Conservation (phyloP, 257 asterid species). For the Striga asiatica region DNA sequence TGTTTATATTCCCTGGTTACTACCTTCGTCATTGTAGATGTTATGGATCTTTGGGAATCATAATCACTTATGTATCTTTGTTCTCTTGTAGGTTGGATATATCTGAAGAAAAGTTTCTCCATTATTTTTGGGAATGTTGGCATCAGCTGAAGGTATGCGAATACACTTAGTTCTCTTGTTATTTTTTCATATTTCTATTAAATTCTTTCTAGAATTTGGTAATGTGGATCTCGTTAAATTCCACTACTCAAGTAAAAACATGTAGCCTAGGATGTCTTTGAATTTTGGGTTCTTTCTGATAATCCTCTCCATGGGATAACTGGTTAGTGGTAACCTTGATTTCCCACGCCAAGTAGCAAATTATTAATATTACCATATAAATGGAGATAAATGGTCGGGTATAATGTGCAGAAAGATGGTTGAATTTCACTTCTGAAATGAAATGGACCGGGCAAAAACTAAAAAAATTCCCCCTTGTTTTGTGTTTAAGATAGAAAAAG, state of each 20-base stretch:
- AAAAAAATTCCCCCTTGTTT: not conserved
- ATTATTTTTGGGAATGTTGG: conserved; percentile 83
- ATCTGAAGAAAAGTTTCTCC: conserved; percentile 69
- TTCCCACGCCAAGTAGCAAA: not conserved
- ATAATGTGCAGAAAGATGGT: not conserved
- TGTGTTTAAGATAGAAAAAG: conserved; percentile 2
- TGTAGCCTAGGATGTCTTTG: not conserved
- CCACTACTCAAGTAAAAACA: too few species aligned
- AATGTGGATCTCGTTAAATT: conserved; percentile 1
- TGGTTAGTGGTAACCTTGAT: not conserved
- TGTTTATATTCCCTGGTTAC: too few species aligned
- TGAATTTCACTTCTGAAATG: not conserved
- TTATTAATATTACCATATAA: not conserved
- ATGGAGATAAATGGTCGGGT: not conserved
- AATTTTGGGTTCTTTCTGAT: not conserved
- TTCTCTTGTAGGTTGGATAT: conserved; percentile 61
- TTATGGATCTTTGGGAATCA: conserved; percentile 3
- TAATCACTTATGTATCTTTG: not conserved
- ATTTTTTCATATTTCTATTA: not conserved
- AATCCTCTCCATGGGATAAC: not conserved
- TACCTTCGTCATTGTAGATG: not conserved
- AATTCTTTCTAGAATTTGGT: not conserved
- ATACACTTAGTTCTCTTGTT: not conserved
- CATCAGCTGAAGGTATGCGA: conserved; percentile 54
- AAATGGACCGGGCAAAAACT: not conserved